A percentile compares a stretch with the other conserved stretches of the same genome.
Evolutionary conservation across 768 basidiomycete genomes (phyloP).

Genomic region (Cubamyces lactineus): DNA sequence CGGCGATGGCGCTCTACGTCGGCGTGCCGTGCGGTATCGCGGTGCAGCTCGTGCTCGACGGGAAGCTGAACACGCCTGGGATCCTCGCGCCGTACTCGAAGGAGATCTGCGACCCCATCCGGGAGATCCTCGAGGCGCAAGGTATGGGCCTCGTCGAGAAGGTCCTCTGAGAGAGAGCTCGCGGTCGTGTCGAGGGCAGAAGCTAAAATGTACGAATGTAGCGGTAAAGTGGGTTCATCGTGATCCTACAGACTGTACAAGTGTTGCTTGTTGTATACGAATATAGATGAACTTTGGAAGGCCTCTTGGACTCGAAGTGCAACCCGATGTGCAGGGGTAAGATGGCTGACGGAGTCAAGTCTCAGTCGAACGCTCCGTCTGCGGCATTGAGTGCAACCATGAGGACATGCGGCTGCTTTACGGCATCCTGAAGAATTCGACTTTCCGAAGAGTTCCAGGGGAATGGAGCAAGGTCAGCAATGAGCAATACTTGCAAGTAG

Average conservation of each 20-base stretch:
- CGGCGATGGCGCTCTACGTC: conserved; percentile 91
- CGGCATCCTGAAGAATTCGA: no score
- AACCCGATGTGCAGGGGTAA: no score
- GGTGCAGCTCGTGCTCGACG: conserved; percentile 88
- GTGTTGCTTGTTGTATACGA: conserved; percentile 1
- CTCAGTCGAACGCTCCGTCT: no score
- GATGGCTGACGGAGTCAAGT: no score
- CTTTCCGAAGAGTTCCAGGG: no score
- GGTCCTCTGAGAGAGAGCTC: conserved; percentile 51
- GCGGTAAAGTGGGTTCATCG: background rate
- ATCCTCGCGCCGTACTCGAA: conserved; percentile 86
- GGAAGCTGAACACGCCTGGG: conserved; percentile 75
- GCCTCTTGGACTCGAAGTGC: no score
- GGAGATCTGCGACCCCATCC: conserved; percentile 79
- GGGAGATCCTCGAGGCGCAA: conserved; percentile 68
- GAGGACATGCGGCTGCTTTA: no score
- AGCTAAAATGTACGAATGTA: background rate
- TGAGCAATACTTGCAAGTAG: no score
- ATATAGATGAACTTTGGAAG: background rate
- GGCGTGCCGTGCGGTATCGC: conserved; percentile 96
- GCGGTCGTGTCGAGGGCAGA: background rate
- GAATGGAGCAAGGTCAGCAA: no score
- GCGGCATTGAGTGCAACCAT: no score
- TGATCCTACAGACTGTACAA: background rate
- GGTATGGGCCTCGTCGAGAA: conserved; percentile 75